phyloP scores from a whole-genome alignment of 2,329 filamentous ascomycete species.

The Xylaria sp. region DNA sequence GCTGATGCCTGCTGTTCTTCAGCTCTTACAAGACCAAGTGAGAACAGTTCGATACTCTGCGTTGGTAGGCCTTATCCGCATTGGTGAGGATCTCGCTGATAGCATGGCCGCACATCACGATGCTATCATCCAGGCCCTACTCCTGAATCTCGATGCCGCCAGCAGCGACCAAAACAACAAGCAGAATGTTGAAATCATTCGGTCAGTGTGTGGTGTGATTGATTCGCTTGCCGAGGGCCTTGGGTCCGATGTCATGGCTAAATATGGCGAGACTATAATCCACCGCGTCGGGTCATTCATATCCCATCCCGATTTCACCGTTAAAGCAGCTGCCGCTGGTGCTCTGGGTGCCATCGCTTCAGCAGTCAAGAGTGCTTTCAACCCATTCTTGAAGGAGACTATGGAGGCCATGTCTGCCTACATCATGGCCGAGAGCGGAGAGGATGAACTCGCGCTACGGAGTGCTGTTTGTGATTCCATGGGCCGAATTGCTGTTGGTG shows the following conservation, averaged over 20 bases:
- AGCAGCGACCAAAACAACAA: constrained; percentile 75
- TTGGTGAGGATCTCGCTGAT: constrained; percentile 93
- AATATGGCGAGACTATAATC: constrained; percentile 85
- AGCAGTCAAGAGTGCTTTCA: constrained; percentile 83
- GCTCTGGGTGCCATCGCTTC: constrained; percentile 92
- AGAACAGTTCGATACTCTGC: constrained; percentile 86
- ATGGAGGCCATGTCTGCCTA: constrained; percentile 91
- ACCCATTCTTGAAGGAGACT: constrained; percentile 89
- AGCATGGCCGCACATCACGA: constrained; percentile 89
- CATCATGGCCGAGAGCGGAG: constrained; percentile 85
- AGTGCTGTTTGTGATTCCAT: constrained; percentile 92
- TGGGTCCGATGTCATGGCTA: constrained; percentile 81
- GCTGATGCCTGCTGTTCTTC: constrained; percentile 86
- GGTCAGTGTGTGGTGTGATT: constrained; percentile 87
- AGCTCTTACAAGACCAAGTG: constrained; percentile 85
- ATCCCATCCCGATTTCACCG: constrained; percentile 83
- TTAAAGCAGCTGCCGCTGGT: constrained; percentile 89
- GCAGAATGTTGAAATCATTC: constrained; percentile 85
- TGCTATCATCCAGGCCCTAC: constrained; percentile 81
- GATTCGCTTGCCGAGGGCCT: constrained; percentile 91
- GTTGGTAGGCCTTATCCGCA: constrained; percentile 85
- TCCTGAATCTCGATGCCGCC: constrained; percentile 89
- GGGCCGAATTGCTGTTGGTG: constrained; percentile 90
- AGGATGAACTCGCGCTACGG: constrained; percentile 89
- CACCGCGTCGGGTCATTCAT: constrained; percentile 87